Evolutionary conservation across 495 filamentous ascomycete species (phyloP), one percentile per base, ranked within the genome.

Genomic region (Aspergillus indologenus): DNA sequence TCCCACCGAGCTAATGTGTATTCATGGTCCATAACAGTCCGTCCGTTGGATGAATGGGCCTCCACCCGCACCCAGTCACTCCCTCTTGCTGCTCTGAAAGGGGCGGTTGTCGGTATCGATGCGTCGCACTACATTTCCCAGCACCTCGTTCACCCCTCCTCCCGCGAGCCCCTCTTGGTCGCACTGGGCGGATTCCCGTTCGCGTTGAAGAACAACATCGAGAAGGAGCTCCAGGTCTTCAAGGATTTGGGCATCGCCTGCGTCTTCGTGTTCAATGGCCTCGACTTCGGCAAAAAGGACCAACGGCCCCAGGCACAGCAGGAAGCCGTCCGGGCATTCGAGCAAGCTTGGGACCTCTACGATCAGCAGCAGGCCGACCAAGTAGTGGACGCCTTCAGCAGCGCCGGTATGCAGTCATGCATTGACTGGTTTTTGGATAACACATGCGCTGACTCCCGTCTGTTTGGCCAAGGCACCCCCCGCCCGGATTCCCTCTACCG

Each of bases 111-210:
- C 61, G 91, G 87, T 61, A 87, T 99, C 62, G 95, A 99, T 78
- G 94, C 92, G 40, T 85, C 89, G 24, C 85, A 94, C 73, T 99
- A 93, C 74, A 83, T 98, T 54, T 80, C 85, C 63, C 85, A 85
- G 9, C 79, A 94, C 54, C 83, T 93, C 65, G 81, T 83, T 68
- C 80, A 84, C 53, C 72, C 80, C 46, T 83, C 85, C 23, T 81
- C 81, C 43, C 87, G 87, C 54, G 95, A 99, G 66, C 90, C 92
- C 21, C 84, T 99, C 19, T 81, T 98, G 24, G 82, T 91, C 48
- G 95, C 95, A 19, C 82, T 98, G 17, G 95, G 93, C 23, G 95
- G 95, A 47, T 82, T 90, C 57, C 93, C 95, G 1, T 90, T 95
- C 59, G 86, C 87, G 45, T 72, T 93, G 56, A 79, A 85, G 66